Evolutionary conservation across 257 asterid genomes (phyloP).

Genomic region (Coffea canephora): DNA sequence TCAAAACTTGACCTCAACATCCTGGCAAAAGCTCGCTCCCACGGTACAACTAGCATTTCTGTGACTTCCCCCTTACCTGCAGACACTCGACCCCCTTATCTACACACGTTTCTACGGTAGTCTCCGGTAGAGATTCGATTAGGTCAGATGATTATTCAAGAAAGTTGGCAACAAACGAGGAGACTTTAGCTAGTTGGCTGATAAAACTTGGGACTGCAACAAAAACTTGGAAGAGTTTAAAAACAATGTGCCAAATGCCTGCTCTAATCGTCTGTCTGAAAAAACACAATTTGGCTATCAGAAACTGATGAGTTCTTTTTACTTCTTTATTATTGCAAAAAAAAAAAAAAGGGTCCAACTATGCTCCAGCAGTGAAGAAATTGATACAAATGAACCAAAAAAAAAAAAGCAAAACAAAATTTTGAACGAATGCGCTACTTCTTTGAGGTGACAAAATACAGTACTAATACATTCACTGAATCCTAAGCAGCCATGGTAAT

Average conservation of each 20-base stretch:
- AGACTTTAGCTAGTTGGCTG: not conserved
- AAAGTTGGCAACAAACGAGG: not conserved
- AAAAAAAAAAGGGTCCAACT: not conserved
- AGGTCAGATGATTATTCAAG: not conserved
- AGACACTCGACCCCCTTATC: too few relatives aligned
- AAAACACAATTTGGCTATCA: not conserved
- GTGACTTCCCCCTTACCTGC: too few relatives aligned
- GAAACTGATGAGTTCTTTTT: not conserved
- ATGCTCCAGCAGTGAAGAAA: not conserved
- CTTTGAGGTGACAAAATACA: conserved; percentile 26
- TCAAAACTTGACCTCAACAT: too few relatives aligned
- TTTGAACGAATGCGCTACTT: conserved; percentile 16
- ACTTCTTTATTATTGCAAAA: not conserved
- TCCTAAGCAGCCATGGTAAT: conserved; percentile 36
- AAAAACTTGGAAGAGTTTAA: not conserved
- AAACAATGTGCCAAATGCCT: not conserved
- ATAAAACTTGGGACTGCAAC: not conserved
- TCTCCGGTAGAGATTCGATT: too few relatives aligned
- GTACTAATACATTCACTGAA: conserved; percentile 23
- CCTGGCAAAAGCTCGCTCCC: too few relatives aligned
- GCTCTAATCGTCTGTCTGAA: not conserved
- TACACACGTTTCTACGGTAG: too few relatives aligned
- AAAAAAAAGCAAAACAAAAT: not conserved
- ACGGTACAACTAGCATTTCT: too few relatives aligned
- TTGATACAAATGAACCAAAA: not conserved